Percentiles rank a stretch among this genome's conserved stretches.
Evolutionary conservation across 371 early-diverging fungal species (phyloP).

Genomic region (Mortierella sp.): DNA sequence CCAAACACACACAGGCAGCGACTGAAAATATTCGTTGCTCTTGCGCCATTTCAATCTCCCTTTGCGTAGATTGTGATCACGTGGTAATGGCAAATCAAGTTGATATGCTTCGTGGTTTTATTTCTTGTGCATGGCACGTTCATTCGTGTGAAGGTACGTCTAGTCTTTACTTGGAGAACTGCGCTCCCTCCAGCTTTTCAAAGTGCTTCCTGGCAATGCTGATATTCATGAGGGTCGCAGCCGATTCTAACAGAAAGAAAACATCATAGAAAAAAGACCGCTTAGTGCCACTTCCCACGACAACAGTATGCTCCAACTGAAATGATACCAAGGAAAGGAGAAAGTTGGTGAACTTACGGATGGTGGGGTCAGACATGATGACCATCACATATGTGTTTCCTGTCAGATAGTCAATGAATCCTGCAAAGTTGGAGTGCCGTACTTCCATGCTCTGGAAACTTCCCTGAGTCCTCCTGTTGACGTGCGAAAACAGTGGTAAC

Average conservation of each 20-base stretch:
- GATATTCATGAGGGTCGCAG: conserved; percentile 89
- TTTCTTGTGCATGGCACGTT: not conserved
- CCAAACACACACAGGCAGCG: not conserved
- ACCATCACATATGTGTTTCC: conserved; percentile 96
- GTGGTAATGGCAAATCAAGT: not conserved
- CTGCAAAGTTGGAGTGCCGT: conserved; percentile 83
- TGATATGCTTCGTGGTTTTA: not conserved
- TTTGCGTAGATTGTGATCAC: not conserved
- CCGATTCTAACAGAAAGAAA: conserved; percentile 73
- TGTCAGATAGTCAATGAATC: conserved; percentile 93
- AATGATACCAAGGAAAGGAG: not conserved
- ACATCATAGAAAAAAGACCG: not conserved
- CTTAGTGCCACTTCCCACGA: not conserved
- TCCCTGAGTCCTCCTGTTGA: conserved; percentile 81
- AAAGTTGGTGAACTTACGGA: conserved; percentile 77
- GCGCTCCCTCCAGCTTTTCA: conserved; percentile 81
- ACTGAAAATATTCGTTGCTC: not conserved
- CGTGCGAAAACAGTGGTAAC: not conserved
- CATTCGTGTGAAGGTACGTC: not conserved
- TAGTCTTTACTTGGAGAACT: conserved; percentile 49
- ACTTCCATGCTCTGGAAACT: conserved; percentile 94
- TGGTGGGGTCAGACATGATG: conserved; percentile 89
- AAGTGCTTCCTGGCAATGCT: conserved; percentile 89
- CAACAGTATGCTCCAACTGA: not conserved
- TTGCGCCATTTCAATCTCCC: not conserved